Conservation (phyloP, 2,329 filamentous ascomycete species). For the Aquanectria penicillioides region DNA sequence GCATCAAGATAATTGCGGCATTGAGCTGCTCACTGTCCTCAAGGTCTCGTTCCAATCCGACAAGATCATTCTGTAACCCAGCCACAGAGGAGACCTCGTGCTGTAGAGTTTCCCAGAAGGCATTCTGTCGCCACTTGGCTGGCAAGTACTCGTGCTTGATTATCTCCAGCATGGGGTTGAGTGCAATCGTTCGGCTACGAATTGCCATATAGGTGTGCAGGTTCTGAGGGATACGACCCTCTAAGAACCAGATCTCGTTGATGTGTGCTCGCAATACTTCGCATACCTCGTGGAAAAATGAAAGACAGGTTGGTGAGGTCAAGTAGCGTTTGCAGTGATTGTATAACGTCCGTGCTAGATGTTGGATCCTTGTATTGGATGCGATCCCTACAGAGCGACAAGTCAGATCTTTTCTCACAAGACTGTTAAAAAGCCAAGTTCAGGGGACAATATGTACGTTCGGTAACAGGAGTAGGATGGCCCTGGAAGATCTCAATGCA, state of each 20-base stretch:
- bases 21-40: background rate
- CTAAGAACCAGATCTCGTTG: background rate
- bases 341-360: background rate
- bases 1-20: background rate
- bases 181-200: background rate
- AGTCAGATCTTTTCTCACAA: background rate
- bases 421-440: background rate
- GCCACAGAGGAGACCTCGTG: background rate
- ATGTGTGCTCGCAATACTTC: background rate
- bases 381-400: background rate
- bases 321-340: background rate
- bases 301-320: background rate
- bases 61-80: conserved; percentile 6
- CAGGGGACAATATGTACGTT: background rate
- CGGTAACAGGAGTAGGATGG: background rate
- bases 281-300: background rate
- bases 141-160: conserved; percentile 4
- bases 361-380: background rate
- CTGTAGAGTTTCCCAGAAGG: background rate
- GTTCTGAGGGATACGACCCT: background rate
- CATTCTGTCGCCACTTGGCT: background rate
- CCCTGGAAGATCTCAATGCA: background rate
- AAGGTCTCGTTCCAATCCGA: conserved; percentile 1
- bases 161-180: background rate
- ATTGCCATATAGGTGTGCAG: conserved; percentile 2